Evolutionary conservation across 108 stramenopile genomes (phyloP), one percentile per base, ranked within the genome.

Genomic region (Cyclotella sp.): DNA sequence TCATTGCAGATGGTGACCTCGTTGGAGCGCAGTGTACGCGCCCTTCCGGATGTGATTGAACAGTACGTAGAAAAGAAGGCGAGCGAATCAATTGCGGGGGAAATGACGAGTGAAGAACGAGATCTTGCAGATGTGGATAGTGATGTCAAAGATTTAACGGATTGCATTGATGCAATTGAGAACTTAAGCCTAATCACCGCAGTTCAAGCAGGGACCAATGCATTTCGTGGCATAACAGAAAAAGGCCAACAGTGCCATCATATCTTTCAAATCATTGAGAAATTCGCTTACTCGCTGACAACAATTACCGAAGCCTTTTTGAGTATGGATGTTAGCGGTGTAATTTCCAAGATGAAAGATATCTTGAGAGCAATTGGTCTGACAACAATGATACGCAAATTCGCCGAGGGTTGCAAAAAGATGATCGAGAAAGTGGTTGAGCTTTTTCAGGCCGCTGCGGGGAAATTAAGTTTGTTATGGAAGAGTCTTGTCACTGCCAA

Each of bases 401-500:
- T 86, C 22, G 85, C 88, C 13, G 80, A 86, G 53, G 79, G 58
- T 12, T 73, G 75, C 40, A 69, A 58, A 30, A 60, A 63, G 21
- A 47, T 88, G 19, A 86, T 88, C 65, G 57, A 82, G 0, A 67
- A 76, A 24, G 26, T 88, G 27, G 71, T 88, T 54, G 47, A 69
- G 9, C 63, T 88, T 28, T 88, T 86, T 46, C 27, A 82, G 22
- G 53, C 58, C 10, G 76, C 77, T 2, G 67, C 88, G 14, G 81
- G 73, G 22, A 81, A 81, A 43, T 47, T 88, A 19, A 81, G 84
- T 39, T 21, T 55, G 9, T 21, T 88, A 10, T 88, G 88, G 88
- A 63, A 72, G 26, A 85, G 83, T 12, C 67, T 88, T 15, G 79
- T 85, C 11, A 70, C 72, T 61, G 85, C 88, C 46, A 88, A 88